These are phyloP conservation scores for Lagerstroemia speciosa DNA, from an alignment of 345 rosid species.

Conservation along the genomic window DNA sequence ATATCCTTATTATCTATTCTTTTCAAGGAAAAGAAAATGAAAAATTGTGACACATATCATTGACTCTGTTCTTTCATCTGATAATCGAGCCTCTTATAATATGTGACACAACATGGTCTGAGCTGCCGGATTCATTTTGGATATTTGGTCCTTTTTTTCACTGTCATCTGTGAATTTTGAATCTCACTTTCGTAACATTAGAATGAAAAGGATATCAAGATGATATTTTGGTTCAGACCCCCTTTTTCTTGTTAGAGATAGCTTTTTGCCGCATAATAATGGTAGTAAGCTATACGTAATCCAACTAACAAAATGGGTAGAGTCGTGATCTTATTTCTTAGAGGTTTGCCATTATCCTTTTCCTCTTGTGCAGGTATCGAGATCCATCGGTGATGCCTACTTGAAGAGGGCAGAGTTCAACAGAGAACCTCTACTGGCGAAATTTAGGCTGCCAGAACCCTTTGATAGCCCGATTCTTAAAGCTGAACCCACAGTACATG, in stretches of 20 bases:
- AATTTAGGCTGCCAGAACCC: conserved; percentile 66
- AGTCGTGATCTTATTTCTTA: background rate
- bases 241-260: background rate
- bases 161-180: background rate
- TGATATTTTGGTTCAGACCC: background rate
- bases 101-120: too few relatives aligned
- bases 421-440: conserved; percentile 67
- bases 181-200: background rate
- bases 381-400: conserved; percentile 98
- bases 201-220: background rate
- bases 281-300: background rate
- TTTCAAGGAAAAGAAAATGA: too few relatives aligned
- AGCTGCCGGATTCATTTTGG: too few relatives aligned
- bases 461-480: conserved; percentile 70
- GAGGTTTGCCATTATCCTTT: background rate
- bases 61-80: background rate
- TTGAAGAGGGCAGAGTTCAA: conserved; percentile 82
- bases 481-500: conserved; percentile 77
- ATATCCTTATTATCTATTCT: background rate
- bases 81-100: background rate
- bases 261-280: background rate
- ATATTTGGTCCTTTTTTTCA: background rate
- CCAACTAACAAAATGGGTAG: background rate
- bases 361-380: conserved; percentile 51
- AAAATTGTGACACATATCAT: too few relatives aligned